phyloP scores from a whole-genome alignment of 139 green algal species.

The Asterochloris erici region DNA sequence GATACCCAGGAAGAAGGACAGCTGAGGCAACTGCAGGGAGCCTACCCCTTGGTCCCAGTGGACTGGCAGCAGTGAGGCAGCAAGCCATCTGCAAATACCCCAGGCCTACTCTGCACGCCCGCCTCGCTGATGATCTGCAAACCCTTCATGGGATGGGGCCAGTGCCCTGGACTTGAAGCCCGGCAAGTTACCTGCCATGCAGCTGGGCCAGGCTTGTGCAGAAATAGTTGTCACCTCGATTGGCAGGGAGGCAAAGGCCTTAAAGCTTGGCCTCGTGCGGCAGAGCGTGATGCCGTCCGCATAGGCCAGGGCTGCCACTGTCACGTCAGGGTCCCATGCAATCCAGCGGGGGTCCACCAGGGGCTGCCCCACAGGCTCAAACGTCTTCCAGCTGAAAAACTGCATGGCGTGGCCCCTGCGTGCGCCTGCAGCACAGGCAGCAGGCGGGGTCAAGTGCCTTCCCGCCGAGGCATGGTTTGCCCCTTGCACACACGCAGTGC shows the following conservation, averaged over 20 bases:
- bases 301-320: conserved; percentile 42
- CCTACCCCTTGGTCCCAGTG: too few species aligned
- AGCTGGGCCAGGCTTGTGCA: too few species aligned
- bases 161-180: too few species aligned
- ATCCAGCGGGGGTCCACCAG: conserved; percentile 28
- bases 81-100: too few species aligned
- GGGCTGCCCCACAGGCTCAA: conserved; percentile 2
- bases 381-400: conserved; percentile 23
- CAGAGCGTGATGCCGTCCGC: conserved; percentile 36
- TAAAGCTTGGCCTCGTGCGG: conserved; percentile 34
- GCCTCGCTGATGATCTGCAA: too few species aligned
- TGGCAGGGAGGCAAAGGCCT: conserved; percentile 39
- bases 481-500: too few species aligned
- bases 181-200: too few species aligned
- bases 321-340: conserved; percentile 50
- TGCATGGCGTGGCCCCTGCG: conserved; percentile 20
- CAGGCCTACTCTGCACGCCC: too few species aligned
- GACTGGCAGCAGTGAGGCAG: too few species aligned
- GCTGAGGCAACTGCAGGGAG: too few species aligned
- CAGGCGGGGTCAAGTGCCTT: neutral
- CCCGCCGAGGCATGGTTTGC: neutral
- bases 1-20: too few species aligned
- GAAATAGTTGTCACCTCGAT: neutral
- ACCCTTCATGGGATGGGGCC: too few species aligned
- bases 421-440: conserved; percentile 9